Base-by-base conservation (phyloP, 495 filamentous ascomycete species). In the Talaromyces liani region DNA sequence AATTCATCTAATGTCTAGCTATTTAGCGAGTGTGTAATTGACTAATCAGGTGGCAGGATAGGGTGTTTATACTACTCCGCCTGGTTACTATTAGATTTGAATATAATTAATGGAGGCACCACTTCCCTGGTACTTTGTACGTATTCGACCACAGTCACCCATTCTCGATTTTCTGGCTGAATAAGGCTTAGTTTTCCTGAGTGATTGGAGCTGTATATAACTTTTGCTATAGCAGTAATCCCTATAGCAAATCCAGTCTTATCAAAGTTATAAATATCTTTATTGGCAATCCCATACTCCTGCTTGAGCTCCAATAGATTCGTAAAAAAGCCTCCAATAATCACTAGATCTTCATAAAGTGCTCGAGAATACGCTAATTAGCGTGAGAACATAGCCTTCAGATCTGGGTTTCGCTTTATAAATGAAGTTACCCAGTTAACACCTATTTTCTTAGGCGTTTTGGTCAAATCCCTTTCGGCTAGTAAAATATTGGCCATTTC, bases 231-330 rank as follows among this genome's bases (percentile, higher is more conserved):
- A n/a, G 56, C 41, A 63, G 75, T 71, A 53, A 75, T 56, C 25
- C 72, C 72, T 49, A 81, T 77, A 25, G 69, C 51, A 69, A 78
- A 69, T 41, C 73, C 67, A 55, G 69, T 76, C 65, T 80, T 69
- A 65, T 81, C 71, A 65, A 81, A 79, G 64, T 78, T 80, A 58
- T 77, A 77, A 31, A 74, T 72, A 70, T 80, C 73, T 22, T 73
- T 65, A n/a, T 73, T 64, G 20, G 63, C 25, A 53, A 81, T 75
- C 12, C 69, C 67, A 27, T 29, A 4, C 6, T 29, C 29, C 6
- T 4, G 29, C 29, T 29, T 29, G 4, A 5, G 29, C 29, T 6
- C 0, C 6, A 29, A 29, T 29, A 29, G 6, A 4, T 4, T 0
- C 2, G 3, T 4, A 29, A 29, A 29, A 29, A 29, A 29, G 29